phyloP scores from a whole-genome alignment of 2,329 filamentous ascomycete genomes.

The Aspergillus candidus region DNA sequence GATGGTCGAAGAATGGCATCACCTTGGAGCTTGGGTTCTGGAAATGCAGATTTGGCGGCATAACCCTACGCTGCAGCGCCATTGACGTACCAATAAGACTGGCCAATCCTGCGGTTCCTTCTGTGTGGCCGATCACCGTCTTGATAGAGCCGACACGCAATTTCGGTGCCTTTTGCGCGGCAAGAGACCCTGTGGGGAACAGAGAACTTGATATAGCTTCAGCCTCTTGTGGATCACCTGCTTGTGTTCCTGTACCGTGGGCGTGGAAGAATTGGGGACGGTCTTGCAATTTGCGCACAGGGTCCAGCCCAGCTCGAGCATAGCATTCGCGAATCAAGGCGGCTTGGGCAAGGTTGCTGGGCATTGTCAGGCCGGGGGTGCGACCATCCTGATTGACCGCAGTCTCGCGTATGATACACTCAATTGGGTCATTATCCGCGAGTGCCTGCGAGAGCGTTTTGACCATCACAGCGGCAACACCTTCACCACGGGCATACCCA shows the following conservation, averaged over 20 bases:
- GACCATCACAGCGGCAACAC: conserved; percentile 44
- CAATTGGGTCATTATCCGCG: conserved; percentile 37
- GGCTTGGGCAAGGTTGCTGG: conserved; percentile 29
- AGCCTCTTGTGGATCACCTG: conserved; percentile 6
- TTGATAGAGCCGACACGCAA: conserved; percentile 10
- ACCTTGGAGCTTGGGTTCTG: conserved; percentile 14
- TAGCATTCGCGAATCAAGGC: conserved; percentile 34
- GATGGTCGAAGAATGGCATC: conserved; percentile 11
- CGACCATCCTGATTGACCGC: conserved; percentile 28
- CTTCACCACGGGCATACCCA: conserved; percentile 48
- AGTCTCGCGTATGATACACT: conserved; percentile 28
- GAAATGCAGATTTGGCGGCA: conserved; percentile 23
- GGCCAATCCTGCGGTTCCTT: conserved; percentile 5
- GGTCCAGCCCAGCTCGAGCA: conserved; percentile 29
- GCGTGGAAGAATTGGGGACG: conserved; percentile 36
- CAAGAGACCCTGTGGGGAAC: neutral
- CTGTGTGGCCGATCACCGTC: conserved; percentile 8
- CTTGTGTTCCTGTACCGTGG: conserved; percentile 31
- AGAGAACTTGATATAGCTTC: conserved; percentile 2
- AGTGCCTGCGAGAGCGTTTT: conserved; percentile 46
- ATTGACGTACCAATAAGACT: conserved; percentile 16
- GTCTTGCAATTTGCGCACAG: conserved; percentile 4
- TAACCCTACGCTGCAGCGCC: conserved; percentile 17
- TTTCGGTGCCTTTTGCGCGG: neutral
- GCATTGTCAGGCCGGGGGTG: conserved; percentile 26